Percentiles rank a stretch among this genome's conserved stretches.
Conservation (phyloP, 148 eudicot genomes). For the Rhododendron mucronatum region DNA sequence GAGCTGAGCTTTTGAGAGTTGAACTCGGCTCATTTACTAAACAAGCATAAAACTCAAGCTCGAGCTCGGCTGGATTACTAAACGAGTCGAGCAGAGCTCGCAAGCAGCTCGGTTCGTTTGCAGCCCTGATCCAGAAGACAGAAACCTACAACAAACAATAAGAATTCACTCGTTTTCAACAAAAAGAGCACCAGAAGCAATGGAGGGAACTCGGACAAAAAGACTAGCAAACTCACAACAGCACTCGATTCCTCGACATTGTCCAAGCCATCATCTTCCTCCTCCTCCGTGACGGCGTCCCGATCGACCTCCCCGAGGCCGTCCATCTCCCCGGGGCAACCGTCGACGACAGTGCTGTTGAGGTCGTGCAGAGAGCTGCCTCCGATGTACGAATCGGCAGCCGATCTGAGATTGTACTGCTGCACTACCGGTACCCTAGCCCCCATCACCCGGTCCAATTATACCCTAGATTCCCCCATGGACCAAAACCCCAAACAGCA, state of each 20-base stretch:
- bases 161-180: neutral
- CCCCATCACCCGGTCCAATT: constrained; percentile 25
- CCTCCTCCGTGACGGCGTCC: constrained; percentile 38
- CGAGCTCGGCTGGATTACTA: no score
- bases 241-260: constrained; percentile 53
- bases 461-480: neutral
- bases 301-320: constrained; percentile 34
- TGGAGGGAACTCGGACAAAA: neutral
- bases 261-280: constrained; percentile 39
- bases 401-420: constrained; percentile 45
- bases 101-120: no score
- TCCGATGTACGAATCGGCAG: constrained; percentile 48
- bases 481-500: neutral
- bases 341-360: constrained; percentile 25
- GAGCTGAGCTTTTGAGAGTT: no score
- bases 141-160: neutral
- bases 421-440: constrained; percentile 62
- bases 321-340: constrained; percentile 30
- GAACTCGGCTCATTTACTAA: no score
- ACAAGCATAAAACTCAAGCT: no score
- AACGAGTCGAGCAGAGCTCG: no score
- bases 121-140: no score
- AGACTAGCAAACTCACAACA: constrained; percentile 39
- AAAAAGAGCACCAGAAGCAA: neutral
- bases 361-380: constrained; percentile 39